These are phyloP conservation scores for Apiotrichum brassicae DNA, from an alignment of 1,284 basidiomycete genomes.

Conservation along the genomic window DNA sequence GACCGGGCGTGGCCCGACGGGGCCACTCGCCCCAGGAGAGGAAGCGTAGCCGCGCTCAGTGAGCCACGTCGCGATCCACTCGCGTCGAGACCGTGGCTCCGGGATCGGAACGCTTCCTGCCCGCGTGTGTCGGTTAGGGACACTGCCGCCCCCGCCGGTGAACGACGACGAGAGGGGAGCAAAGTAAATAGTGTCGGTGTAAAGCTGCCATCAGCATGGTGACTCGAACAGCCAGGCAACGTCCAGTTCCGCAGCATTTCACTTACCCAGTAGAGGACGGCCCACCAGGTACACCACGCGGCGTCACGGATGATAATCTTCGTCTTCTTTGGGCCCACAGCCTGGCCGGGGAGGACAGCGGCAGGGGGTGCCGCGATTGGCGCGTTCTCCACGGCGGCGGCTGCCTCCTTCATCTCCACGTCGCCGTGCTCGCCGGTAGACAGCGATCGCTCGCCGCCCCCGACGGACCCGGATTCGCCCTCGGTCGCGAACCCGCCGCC, in stretches of 20 bases:
- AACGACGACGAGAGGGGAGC: constrained; percentile 67
- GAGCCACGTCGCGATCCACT: constrained; percentile 42
- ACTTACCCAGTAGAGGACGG: constrained; percentile 73
- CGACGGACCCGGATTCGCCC: neutral
- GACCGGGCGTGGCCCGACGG: constrained; percentile 61
- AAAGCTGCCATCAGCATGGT: constrained; percentile 56
- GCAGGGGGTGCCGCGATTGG: neutral
- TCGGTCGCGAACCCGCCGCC: constrained; percentile 1
- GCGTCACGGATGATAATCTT: constrained; percentile 66
- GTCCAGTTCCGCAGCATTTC: neutral
- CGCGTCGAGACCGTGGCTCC: constrained; percentile 19
- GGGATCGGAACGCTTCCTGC: neutral
- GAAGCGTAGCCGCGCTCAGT: constrained; percentile 22
- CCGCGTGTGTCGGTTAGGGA: neutral
- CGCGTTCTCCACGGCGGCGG: too few relatives aligned
- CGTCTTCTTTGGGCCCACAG: constrained; percentile 50
- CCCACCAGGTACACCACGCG: constrained; percentile 73
- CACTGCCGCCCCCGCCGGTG: neutral
- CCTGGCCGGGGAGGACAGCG: neutral
- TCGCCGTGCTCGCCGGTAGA: too few relatives aligned
- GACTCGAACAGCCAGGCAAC: neutral
- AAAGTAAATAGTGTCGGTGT: constrained; percentile 76
- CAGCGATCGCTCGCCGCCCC: neutral
- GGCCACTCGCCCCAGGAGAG: neutral
- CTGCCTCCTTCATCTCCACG: too few relatives aligned